These are phyloP conservation scores for Pseudonectria foliicola DNA, from an alignment of 2,329 filamentous ascomycete genomes.

Conservation along the genomic window DNA sequence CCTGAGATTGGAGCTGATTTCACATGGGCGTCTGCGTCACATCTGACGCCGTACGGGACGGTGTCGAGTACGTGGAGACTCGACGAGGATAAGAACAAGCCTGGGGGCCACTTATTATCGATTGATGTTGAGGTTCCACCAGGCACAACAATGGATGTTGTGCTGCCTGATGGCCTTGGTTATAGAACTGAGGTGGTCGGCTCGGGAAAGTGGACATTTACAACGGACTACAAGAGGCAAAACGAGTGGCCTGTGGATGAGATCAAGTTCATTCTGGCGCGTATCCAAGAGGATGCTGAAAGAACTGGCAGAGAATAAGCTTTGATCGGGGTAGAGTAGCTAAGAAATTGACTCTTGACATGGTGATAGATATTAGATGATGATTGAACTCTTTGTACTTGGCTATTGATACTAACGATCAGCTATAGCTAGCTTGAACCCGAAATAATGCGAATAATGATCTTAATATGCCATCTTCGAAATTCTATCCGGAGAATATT, in stretches of 20 bases:
- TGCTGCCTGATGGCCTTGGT: constrained; percentile 6
- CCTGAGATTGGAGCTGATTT: not conserved
- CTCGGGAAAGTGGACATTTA: constrained; percentile 14
- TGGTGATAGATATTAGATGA: no score
- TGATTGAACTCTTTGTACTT: no score
- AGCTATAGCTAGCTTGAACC: no score
- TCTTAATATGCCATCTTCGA: no score
- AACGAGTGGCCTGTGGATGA: constrained; percentile 2
- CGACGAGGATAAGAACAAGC: not conserved
- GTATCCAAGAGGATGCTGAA: no score
- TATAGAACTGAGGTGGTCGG: constrained; percentile 9
- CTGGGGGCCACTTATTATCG: not conserved
- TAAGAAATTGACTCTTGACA: no score
- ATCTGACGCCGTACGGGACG: not conserved
- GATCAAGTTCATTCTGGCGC: not conserved
- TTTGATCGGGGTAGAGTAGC: no score
- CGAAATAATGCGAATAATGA: no score
- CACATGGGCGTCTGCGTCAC: not conserved
- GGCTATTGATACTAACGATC: no score
- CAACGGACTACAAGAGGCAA: constrained; percentile 1
- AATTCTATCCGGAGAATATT: no score
- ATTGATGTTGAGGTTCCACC: constrained; percentile 13
- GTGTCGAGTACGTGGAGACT: not conserved
- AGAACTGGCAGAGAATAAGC: no score
- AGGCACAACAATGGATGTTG: constrained; percentile 14